Conservation (phyloP, 352 stramenopile genomes). For the Poterioochromonas sp. region DNA sequence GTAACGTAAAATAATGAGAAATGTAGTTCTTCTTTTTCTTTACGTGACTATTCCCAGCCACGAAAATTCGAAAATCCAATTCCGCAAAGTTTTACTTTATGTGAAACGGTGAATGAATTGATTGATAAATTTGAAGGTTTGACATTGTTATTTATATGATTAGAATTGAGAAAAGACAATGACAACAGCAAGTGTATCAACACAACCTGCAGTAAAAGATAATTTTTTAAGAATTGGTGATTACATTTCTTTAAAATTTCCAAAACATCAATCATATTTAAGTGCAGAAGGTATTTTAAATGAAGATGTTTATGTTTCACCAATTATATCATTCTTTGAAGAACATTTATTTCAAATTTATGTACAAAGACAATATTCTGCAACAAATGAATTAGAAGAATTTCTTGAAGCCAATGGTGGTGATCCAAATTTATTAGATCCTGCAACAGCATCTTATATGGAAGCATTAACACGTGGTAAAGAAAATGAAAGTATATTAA, state of each 20-base stretch:
- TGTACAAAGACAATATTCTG: slow-evolving; percentile 40
- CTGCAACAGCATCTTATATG: slow-evolving; percentile 20
- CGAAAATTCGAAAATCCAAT: too few species aligned
- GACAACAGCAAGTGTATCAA: slow-evolving; percentile 29
- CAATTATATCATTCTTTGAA: slow-evolving; percentile 28
- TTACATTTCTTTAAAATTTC: slow-evolving; percentile 35
- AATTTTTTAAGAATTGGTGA: slow-evolving; percentile 33
- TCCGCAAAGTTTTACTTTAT: too few species aligned
- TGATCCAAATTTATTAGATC: slow-evolving; percentile 20
- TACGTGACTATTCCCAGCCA: too few species aligned
- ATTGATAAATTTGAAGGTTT: too few species aligned
- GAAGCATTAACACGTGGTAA: slow-evolving; percentile 39
- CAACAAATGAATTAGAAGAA: slow-evolving; percentile 40
- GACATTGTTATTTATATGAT: too few species aligned
- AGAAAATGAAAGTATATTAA: slow-evolving; percentile 44
- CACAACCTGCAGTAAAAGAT: neutral
- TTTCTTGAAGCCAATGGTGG: slow-evolving; percentile 26
- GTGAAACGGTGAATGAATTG: too few species aligned
- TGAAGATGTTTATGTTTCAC: slow-evolving; percentile 36
- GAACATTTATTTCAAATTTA: slow-evolving; percentile 40
- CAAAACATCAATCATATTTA: slow-evolving; percentile 28
- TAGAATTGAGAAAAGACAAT: too few species aligned
- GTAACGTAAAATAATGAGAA: too few species aligned
- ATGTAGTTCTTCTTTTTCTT: too few species aligned
- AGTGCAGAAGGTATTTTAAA: slow-evolving; percentile 38